phyloP scores from a whole-genome alignment of 257 asterid genomes.

The Nicotiana noctiflora region DNA sequence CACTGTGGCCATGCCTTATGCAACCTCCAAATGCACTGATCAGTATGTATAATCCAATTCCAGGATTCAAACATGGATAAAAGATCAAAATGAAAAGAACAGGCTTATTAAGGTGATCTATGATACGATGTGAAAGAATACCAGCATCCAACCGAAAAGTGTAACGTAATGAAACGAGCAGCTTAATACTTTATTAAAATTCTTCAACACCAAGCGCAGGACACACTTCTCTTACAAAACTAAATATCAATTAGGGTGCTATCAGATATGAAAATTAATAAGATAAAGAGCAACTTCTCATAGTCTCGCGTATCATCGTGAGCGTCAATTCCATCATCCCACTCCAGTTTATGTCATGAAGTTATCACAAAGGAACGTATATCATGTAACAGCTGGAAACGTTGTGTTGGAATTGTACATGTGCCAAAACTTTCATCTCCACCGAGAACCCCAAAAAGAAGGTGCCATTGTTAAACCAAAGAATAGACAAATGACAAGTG shows the following conservation, averaged over 20 bases:
- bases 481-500: background rate
- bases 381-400: background rate
- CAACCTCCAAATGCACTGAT: background rate
- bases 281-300: background rate
- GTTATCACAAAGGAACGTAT: background rate
- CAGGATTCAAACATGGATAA: background rate
- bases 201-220: background rate
- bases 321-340: background rate
- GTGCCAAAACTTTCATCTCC: background rate
- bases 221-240: background rate
- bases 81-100: background rate
- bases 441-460: background rate
- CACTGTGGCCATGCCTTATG: background rate
- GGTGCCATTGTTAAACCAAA: background rate
- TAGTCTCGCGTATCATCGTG: background rate
- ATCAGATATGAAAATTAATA: background rate
- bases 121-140: background rate
- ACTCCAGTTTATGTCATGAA: background rate
- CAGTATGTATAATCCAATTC: background rate
- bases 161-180: background rate
- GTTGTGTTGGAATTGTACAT: background rate
- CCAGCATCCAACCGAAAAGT: background rate
- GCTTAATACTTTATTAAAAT: background rate
- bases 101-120: background rate
- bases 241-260: conserved; percentile 2